Evolutionary conservation across 352 stramenopile species (phyloP).

Genomic region (Globisporangium paroecandrum): DNA sequence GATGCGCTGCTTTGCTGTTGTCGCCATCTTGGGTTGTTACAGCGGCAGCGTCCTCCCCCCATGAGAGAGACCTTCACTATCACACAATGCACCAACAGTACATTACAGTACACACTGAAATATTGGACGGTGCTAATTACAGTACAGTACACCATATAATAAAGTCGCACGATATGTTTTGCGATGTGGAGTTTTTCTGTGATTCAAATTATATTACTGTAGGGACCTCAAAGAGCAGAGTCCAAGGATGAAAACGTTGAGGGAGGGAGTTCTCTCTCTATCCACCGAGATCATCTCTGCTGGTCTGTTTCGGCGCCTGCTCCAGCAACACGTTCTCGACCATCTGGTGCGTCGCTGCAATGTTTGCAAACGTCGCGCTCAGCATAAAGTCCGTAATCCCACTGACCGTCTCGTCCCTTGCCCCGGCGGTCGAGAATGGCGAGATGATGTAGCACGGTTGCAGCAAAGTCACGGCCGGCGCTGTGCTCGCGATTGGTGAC

Average conservation of each 20-base stretch:
- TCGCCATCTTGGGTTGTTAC: conserved; percentile 4
- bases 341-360: conserved; percentile 22
- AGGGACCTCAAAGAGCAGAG: too few relatives aligned
- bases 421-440: conserved; percentile 8
- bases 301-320: background rate
- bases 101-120: too few relatives aligned
- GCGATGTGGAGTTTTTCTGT: too few relatives aligned
- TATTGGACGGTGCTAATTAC: too few relatives aligned
- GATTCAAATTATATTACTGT: too few relatives aligned
- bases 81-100: too few relatives aligned
- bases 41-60: too few relatives aligned
- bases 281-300: background rate
- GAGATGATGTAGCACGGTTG: conserved; percentile 25
- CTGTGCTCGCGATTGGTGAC: background rate
- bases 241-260: too few relatives aligned
- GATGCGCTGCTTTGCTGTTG: conserved; percentile 4
- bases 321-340: conserved; percentile 25
- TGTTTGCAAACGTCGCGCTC: conserved; percentile 17
- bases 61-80: too few relatives aligned
- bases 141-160: too few relatives aligned
- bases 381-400: conserved; percentile 28
- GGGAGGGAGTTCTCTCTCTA: too few relatives aligned
- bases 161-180: too few relatives aligned
- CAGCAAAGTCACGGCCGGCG: conserved; percentile 11
- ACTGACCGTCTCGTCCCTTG: conserved; percentile 6